Conservation (phyloP, 2,329 filamentous ascomycete species). For the Trichoderma harzianum region DNA sequence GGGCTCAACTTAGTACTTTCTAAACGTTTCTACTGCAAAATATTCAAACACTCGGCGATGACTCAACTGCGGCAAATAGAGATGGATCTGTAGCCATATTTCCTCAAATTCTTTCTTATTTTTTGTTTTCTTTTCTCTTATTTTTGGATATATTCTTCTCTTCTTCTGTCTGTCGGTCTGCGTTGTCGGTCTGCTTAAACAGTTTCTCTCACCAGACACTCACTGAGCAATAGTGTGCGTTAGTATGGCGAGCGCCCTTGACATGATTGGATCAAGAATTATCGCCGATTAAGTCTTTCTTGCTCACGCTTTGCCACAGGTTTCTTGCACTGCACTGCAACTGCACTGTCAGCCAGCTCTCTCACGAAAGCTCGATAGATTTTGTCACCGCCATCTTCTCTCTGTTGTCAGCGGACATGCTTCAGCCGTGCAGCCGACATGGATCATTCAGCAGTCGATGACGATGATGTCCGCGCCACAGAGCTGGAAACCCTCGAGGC, state of each 20-base stretch:
- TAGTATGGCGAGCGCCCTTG: neutral
- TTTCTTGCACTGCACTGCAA: neutral
- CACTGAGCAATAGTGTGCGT: neutral
- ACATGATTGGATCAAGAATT: slow-evolving; percentile 15
- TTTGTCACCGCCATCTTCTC: neutral
- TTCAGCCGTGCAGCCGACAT: slow-evolving; percentile 26
- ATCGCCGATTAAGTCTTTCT: neutral
- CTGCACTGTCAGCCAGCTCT: neutral
- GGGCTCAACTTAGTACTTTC: neutral
- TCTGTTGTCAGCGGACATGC: slow-evolving; percentile 17
- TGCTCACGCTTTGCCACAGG: slow-evolving; percentile 7
- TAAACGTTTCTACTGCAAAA: neutral
- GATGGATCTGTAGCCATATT: neutral
- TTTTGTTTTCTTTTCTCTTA: neutral
- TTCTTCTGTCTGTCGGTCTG: neutral
- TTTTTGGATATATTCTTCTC: neutral
- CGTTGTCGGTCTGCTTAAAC: neutral
- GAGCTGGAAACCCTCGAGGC: slow-evolving; percentile 61
- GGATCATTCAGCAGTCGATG: slow-evolving; percentile 42
- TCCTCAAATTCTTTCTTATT: neutral
- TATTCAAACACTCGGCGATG: neutral
- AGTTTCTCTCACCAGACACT: neutral
- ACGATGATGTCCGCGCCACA: slow-evolving; percentile 53
- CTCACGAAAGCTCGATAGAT: neutral
- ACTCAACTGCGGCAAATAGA: neutral